Evolutionary conservation across 495 filamentous ascomycete genomes (phyloP), one percentile per base, ranked within the genome.

Genomic region (Hyphodiscus hymeniophilus): DNA sequence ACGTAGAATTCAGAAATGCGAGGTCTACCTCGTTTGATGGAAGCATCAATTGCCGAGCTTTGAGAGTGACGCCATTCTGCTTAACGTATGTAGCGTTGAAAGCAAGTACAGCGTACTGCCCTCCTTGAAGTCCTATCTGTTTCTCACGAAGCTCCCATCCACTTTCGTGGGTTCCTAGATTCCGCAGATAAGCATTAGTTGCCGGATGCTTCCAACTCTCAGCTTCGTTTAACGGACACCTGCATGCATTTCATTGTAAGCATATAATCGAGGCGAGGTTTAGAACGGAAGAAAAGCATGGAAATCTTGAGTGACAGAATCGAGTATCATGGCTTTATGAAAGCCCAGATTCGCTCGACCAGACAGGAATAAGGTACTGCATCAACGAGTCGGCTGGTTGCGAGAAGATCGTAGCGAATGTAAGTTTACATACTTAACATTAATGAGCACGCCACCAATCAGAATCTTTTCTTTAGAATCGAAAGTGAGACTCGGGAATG

Each of bases 81-180:
- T 36, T 38, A 1, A 44, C 31, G 15, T 15, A 51, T 7, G 42
- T 52, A 2, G 16, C 10, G 18, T 52, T 52, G 30, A 52, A 52
- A 15, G 20, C 28, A 10, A 49, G 23, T 2, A 38, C 18, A 16
- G 3, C 34, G 40, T 43, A 45, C 31, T 47, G 42, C 17, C 41
- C 42, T 5, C 32, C 21, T 8, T 35, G 18, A 7, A 47, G 20
- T 13, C 42, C 42, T 7, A 35, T 32, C 20, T 47, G 42, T 3
- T 11, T 38, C 18, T 52, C 42, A 30, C 18, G 13, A 22, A 47
- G 13, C 20, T 52, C 18, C 42, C 50, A 52, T n/a, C 24, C 13
- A 47, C n/a, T 24, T 12, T 33, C 18, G 15, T 13, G 20, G 10
- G 49, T 52, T 7, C 33, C 42, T 13, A 52, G 13, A 33, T 47